Evolutionary conservation across 192 early-diverging fungal genomes (phyloP), one percentile per base, ranked within the genome.

Genomic region (Coemansia sp.): DNA sequence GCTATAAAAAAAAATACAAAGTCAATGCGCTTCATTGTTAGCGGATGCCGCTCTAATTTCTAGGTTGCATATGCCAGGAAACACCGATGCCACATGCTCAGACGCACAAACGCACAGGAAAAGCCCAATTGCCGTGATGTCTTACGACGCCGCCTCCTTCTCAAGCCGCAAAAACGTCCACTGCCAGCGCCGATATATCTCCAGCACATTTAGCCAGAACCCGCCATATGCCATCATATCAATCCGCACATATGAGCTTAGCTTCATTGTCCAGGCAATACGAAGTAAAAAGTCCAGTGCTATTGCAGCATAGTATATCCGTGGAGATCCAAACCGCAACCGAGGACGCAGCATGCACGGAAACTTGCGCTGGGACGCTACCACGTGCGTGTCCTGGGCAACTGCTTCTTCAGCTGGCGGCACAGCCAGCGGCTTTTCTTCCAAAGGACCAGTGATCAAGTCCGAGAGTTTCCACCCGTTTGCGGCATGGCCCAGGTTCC

Each of bases 101-200:
- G 23, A n/a, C n/a, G n/a, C n/a, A n/a, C n/a, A n/a, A n/a, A n/a
- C n/a, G n/a, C n/a, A n/a, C n/a, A n/a, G n/a, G n/a, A n/a, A n/a
- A n/a, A n/a, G n/a, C n/a, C n/a, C n/a, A 26, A 26, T 26, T 26
- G 23, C 23, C 23, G 23, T 26, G 23, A 18, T 6, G 12, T 26
- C 9, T 30, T 14, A 40, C 17, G 57, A 17, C 0, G 59, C 75
- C 2, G 62, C 59, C 34, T 78, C 76, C 41, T 72, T 72, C 69
- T 99, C 96, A 23, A 97, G 63, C 28, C 95, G 76, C 64, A 99
- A 88, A 50, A 96, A 89, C 0, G 93, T 88, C 96, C 96, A 99
- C 43, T 96, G 79, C 89, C 93, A 97, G 36, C 95, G 80, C 31
- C 94, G 63, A 17, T 87, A 55, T 7, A 99, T 81, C 69, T 97